Evolutionary conservation across 768 basidiomycete species (phyloP).

Genomic region (Podaxis pistillaris): DNA sequence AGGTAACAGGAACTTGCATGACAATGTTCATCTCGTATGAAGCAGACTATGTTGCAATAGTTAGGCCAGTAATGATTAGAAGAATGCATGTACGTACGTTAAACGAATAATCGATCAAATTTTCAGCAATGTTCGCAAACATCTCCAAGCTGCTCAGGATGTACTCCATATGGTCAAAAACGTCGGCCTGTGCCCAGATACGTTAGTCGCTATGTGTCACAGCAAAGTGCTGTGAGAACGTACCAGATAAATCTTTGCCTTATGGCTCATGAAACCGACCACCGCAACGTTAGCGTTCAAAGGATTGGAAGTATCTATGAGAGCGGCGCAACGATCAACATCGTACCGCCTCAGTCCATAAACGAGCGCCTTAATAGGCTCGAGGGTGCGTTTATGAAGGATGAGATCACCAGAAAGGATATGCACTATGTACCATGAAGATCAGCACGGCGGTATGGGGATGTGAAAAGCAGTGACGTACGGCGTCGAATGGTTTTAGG

Average conservation of each 20-base stretch:
- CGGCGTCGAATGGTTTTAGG: constrained; percentile 59
- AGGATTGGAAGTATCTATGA: constrained; percentile 44
- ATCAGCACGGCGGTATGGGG: neutral
- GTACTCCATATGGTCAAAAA: constrained; percentile 76
- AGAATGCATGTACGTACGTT: constrained; percentile 45
- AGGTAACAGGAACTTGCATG: constrained; percentile 43
- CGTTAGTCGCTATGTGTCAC: neutral
- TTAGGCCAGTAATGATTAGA: neutral
- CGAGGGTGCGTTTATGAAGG: constrained; percentile 70
- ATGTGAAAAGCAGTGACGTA: constrained; percentile 29
- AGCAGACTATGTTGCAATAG: constrained; percentile 46
- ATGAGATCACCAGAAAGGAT: constrained; percentile 75
- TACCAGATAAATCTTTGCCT: constrained; percentile 67
- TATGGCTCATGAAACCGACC: constrained; percentile 65
- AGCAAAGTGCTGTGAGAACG: constrained; percentile 17
- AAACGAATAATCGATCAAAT: constrained; percentile 72
- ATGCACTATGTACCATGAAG: constrained; percentile 49
- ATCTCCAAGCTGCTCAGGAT: constrained; percentile 69
- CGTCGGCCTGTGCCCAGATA: constrained; percentile 53
- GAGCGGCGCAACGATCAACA: constrained; percentile 60
- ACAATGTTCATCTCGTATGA: constrained; percentile 77
- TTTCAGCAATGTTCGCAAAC: constrained; percentile 69
- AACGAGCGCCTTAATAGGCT: constrained; percentile 67
- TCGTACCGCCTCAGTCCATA: constrained; percentile 72
- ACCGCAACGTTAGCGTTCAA: constrained; percentile 36